Evolutionary conservation across 768 basidiomycete genomes (phyloP), one percentile per base, ranked within the genome.

Genomic region (Lepiota subincarnata): DNA sequence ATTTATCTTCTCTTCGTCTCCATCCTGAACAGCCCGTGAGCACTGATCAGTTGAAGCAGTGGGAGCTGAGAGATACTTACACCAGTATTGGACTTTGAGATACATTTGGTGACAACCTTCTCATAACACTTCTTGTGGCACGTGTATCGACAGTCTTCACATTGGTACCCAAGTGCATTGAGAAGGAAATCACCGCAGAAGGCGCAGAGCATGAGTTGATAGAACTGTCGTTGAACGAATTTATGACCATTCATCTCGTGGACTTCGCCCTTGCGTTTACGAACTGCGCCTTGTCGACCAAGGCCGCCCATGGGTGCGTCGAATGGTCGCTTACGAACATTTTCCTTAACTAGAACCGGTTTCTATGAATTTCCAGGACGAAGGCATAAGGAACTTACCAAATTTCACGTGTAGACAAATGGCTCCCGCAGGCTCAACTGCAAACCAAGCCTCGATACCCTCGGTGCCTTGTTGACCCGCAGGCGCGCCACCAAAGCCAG

Each of bases 241-340:
- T 97, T 92, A 75, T 99, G 97, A 10, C 97, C 97, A 66, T 98
- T 98, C 92, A 98, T 98, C 71, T 98, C 95, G 73, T 95, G 94
- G 2, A 98, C 88, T 74, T 98, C 96, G 60, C 86, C 96, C 71
- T 98, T 98, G 63, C 95, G 90, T 73, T 97, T 98, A 65, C 95
- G 88, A 60, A 99, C 85, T 55, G 97, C 97, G 50, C 96, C 97
- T 73, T 98, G 96, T 67, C 97, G 93, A 46, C 96, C 97, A 37
- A 99, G 83, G 54, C 93, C 94, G 47, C 89, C 89, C 7, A 78
- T 66, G 10, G 85, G 84, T 3, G 83, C 89, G 63, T 99, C 97
- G 56, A 95, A 68, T n/a, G 95, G 93, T 37, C 97, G 87, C 67
- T 96, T 95, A 57, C 94, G 87, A 26, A 95, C 89, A 64, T 96